Evolutionary conservation across 169 alveolate species (phyloP), one percentile per base, ranked within the genome.

Genomic region (Plasmodium vinckei): DNA sequence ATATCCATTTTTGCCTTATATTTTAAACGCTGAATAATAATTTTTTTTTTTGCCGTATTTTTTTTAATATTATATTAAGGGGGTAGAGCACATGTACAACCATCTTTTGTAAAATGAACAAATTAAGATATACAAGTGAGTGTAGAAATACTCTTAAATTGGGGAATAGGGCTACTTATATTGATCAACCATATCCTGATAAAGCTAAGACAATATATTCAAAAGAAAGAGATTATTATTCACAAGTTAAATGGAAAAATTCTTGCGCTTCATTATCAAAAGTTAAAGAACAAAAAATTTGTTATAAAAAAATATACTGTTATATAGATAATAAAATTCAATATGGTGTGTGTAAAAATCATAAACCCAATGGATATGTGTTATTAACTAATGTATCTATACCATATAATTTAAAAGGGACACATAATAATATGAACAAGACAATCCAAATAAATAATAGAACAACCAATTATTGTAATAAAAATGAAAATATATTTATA

Each of bases 171-270:
- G 33, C 25, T 15, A 51, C 19, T 51, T 51, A 7, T 7, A 12
- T 53, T 49, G 88, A 63, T 10, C 77, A 75, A n/a, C 19, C 27
- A 13, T 27, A 23, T 19, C 6, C 12, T n/a, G 46, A 75, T 53
- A 57, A 51, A 19, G 53, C 7, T 39, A 44, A 42, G 4, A 67
- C 13, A 13, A 7, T 2, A 39, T 49, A 44, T 19, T 21, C 59
- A 13, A 53, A 63, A 51, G 46, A 75, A 17, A 73, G 49, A 46
- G 61, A 17, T 12, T 42, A 63, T 47, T 61, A 47, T 57, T 51
- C 88, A 23, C 56, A 75, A 17, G 46, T 61, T 42, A 51, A 64
- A 39, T 27, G 70, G 27, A 64, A 75, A 75, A 75, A 17, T 61
- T 39, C 42, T n/a, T 46, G 17, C 19, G 47, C 64, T n/a, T 19